Evolutionary conservation across 192 early-diverging fungal genomes (phyloP).

Genomic region (Linnemannia exigua): DNA sequence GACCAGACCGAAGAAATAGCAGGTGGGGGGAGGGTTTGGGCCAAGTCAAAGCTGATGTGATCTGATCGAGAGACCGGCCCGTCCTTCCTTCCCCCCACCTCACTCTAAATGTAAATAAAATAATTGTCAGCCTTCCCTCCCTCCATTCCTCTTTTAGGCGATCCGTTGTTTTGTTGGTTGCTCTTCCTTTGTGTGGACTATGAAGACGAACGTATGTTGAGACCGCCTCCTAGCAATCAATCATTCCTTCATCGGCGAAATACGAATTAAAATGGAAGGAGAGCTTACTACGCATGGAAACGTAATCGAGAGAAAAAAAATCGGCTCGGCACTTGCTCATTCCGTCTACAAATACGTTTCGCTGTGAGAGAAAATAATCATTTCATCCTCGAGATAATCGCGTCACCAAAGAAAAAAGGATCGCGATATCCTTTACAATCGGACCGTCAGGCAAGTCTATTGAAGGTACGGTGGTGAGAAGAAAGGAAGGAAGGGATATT

Average conservation of each 20-base stretch:
- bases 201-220: neutral
- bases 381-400: neutral
- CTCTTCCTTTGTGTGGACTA: neutral
- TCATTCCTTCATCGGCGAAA: neutral
- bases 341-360: neutral
- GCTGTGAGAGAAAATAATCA: neutral
- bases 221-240: neutral
- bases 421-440: neutral
- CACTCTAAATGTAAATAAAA: neutral
- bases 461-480: neutral
- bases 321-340: neutral
- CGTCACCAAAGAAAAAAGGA: neutral
- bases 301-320: neutral
- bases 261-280: neutral
- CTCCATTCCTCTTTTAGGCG: neutral
- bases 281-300: neutral
- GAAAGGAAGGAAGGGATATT: neutral
- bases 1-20: neutral
- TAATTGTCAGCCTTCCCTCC: neutral
- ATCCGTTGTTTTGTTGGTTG: neutral
- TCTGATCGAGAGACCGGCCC: constrained; percentile 7
- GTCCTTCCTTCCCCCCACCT: neutral
- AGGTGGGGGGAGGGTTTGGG: neutral
- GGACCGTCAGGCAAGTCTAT: neutral
- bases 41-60: neutral